phyloP scores from a whole-genome alignment of 2,329 filamentous ascomycete genomes.

The Xylariaceae sp. region DNA sequence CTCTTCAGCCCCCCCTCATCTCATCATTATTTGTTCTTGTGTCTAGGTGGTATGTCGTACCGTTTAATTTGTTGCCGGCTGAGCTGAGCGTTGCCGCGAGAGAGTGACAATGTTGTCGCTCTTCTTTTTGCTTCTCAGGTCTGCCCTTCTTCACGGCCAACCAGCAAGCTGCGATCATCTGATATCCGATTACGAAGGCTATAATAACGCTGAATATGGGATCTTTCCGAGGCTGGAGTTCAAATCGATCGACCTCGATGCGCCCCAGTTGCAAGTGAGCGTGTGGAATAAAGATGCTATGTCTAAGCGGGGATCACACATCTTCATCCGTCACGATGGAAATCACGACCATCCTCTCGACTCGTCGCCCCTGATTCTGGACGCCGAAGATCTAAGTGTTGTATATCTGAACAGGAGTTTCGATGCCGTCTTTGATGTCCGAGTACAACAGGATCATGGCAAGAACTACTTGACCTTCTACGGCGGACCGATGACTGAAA shows the following conservation, averaged over 20 bases:
- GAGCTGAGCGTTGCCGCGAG: too few species aligned
- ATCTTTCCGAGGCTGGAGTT: conserved; percentile 15
- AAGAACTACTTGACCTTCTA: conserved; percentile 22
- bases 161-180: conserved; percentile 1
- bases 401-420: conserved; percentile 20
- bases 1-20: too few species aligned
- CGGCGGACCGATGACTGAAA: conserved; percentile 14
- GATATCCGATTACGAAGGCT: conserved; percentile 14
- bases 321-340: conserved; percentile 21
- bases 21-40: too few species aligned
- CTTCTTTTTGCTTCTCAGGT: conserved; percentile 3
- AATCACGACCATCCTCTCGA: conserved; percentile 4
- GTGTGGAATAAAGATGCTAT: conserved; percentile 17
- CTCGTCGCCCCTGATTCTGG: conserved; percentile 18
- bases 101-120: too few species aligned
- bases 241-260: conserved; percentile 14
- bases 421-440: conserved; percentile 19
- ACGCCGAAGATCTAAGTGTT: conserved; percentile 17
- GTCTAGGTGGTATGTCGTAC: too few species aligned
- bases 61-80: too few species aligned
- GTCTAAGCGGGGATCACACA: conserved; percentile 17
- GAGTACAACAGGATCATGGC: conserved; percentile 18
- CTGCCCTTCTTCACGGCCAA: background rate
- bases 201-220: conserved; percentile 17
- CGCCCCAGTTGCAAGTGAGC: conserved; percentile 18